Conservation (phyloP, 805 yeast species). For the Teunomyces atbi region DNA sequence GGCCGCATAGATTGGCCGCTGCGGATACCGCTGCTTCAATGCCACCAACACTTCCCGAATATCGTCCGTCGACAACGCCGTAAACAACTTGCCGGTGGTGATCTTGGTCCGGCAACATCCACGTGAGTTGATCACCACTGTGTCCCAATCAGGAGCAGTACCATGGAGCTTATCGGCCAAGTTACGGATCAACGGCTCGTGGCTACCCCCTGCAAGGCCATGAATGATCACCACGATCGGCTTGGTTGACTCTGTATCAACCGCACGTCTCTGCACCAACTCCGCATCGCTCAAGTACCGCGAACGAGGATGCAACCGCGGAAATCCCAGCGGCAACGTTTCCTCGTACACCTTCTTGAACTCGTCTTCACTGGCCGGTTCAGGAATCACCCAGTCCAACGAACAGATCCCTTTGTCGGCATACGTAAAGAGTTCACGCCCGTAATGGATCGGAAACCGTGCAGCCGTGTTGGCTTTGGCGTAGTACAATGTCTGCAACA, state of each 20-base stretch:
- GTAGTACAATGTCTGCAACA: conserved; percentile 74
- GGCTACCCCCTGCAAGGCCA: conserved; percentile 86
- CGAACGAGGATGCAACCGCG: conserved; percentile 49
- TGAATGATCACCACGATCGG: conserved; percentile 70
- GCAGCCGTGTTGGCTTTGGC: conserved; percentile 52
- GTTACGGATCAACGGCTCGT: conserved; percentile 71
- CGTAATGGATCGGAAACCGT: conserved; percentile 62
- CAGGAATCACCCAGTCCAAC: conserved; percentile 65
- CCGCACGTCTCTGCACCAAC: conserved; percentile 21
- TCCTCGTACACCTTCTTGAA: conserved; percentile 24
- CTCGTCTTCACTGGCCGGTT: conserved; percentile 18
- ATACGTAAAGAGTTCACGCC: conserved; percentile 59
- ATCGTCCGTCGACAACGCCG: conserved; percentile 73
- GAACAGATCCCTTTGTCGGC: conserved; percentile 72
- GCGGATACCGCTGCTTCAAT: conserved; percentile 52
- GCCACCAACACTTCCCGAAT: conserved; percentile 53
- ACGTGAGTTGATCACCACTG: conserved; percentile 67
- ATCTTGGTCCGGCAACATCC: conserved; percentile 74
- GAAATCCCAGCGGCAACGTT: conserved; percentile 35
- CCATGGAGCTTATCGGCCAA: conserved; percentile 30
- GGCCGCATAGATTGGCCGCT: conserved; percentile 60
- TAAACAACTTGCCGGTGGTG: conserved; percentile 68
- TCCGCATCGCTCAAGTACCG: conserved; percentile 52
- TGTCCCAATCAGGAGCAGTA: conserved; percentile 48
- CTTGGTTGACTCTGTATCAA: conserved; percentile 24